Percentiles rank a stretch among this genome's conserved stretches.
Evolutionary conservation across 148 eudicot genomes (phyloP).

Genomic region (Silene conica): DNA sequence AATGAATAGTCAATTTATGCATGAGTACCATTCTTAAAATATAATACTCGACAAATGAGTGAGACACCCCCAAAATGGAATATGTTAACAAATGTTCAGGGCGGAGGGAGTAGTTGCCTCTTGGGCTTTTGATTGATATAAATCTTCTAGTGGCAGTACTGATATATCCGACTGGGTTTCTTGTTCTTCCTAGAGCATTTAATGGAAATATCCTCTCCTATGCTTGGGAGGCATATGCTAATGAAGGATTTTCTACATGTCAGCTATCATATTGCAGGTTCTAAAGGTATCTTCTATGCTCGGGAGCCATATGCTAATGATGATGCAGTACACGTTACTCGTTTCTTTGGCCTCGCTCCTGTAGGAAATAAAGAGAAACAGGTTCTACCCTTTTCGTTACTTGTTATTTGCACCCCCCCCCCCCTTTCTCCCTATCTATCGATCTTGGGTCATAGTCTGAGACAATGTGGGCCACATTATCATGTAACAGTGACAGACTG

Average conservation of each 20-base stretch:
- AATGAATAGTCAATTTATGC: no score
- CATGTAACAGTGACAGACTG: no score
- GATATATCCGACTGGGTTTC: not conserved
- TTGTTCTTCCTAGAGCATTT: not conserved
- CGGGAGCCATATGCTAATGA: slow-evolving; percentile 81
- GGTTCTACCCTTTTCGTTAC: slow-evolving; percentile 33
- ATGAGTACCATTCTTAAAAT: no score
- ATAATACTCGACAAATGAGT: no score
- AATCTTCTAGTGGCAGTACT: not conserved
- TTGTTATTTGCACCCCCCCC: not conserved
- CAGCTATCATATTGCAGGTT: slow-evolving; percentile 91
- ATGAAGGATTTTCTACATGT: slow-evolving; percentile 25
- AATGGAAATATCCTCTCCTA: not conserved
- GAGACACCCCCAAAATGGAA: no score
- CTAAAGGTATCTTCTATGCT: slow-evolving; percentile 63
- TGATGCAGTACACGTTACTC: slow-evolving; percentile 81
- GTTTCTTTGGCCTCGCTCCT: slow-evolving; percentile 88
- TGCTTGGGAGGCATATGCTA: not conserved
- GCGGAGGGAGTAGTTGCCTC: not conserved
- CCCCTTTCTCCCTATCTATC: no score
- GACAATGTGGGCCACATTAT: no score
- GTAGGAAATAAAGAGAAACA: slow-evolving; percentile 91
- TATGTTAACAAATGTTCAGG: no score
- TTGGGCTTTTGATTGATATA: not conserved
- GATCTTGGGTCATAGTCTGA: no score